Evolutionary conservation across 768 basidiomycete species (phyloP), one percentile per base, ranked within the genome.

Genomic region (Boletus edulis): DNA sequence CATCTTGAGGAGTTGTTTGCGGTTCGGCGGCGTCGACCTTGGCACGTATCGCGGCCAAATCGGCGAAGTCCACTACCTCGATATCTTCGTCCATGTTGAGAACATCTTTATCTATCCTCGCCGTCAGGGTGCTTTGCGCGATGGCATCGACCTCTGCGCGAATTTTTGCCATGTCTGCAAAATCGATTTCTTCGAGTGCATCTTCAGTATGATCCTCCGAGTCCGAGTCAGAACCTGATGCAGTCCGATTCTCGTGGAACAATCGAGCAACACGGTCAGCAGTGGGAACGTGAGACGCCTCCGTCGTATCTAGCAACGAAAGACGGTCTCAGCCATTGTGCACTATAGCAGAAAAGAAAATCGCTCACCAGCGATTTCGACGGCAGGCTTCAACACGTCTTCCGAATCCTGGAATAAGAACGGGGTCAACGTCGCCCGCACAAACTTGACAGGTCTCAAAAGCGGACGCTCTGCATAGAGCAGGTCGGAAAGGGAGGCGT

Each of bases 381-480:
- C 3, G 75, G 76, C 65, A 1, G 87, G 72, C 58, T 83, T 70
- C 31, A 89, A 66, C 14, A 89, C 69, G 9, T 89, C 87, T 40
- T 88, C 85, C 43, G 86, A 78, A 11, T 76, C 48, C 35, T 69
- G 58, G 81, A 92, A 72, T 75, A 78, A 52, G 63, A 78, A 68
- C 50, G 79, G 72, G 2, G 79, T 81, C 41, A 77, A 49, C 12
- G 77, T 73, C 0, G 86, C 82, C 17, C 75, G 82, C 13, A 92
- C 87, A 59, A 93, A 92, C 13, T 72, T 71, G 59, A 93, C 73
- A 0, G 89, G 90, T n/a, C 75, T 74, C 17, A 91, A 73, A 0
- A 83, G 72, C 2, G 87, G 88, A 29, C 89, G 72, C 38, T 83
- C 80, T 24, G 78, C 70, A 55, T 80, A 76, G 9, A 88, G 72